Base-by-base conservation (phyloP, 2,329 filamentous ascomycete genomes). In the Albifimbria verrucaria region DNA sequence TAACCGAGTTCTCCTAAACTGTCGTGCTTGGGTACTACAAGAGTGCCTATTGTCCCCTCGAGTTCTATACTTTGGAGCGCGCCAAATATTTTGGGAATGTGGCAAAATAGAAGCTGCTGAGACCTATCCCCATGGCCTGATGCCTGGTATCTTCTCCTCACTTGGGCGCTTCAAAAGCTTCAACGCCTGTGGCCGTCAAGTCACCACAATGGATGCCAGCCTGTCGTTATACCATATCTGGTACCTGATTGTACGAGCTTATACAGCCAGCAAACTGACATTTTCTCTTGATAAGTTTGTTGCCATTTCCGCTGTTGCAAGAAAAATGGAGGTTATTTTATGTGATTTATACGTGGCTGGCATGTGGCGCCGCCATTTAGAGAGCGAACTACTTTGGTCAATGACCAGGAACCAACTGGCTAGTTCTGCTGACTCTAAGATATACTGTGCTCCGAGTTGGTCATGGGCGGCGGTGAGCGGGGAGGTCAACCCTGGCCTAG, bases 321-420 rank as follows among this genome's bases (percentile, higher is more conserved):
- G 51, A 25, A 42, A 17, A 6, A 52, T 57, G 44, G 43, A 36
- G 4, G 22, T 10, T 3, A 7, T 55, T 10, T 4, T 50, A 3
- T n/a, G 47, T 7, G 48, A 57, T n/a, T 36, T 51, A 1, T 59
- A 55, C 21, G 44, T 59, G 4, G 46, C 53, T 7, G 53, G 55
- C 9, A 57, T 59, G 52, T 57, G 55, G 55, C 36, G 49, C 7
- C 51, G 48, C 3, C 46, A 23, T 26, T 21, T 57, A 12, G 55
- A 52, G 26, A 23, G 48, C 6, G 26, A 50, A 18, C 48, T 53
- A 12, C 41, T 43, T 43, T 43, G 18, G 41, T 12, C 41, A 17
- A 18, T 43, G 11, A 11, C 12, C 21, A 20, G 41, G 41, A 20
- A 43, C 11, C 41, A 12, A 20, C 15, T 43, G 21, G 41, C 11